Evolutionary conservation across 805 yeast genomes (phyloP).

Genomic region (Ogataea thermomethanolica): DNA sequence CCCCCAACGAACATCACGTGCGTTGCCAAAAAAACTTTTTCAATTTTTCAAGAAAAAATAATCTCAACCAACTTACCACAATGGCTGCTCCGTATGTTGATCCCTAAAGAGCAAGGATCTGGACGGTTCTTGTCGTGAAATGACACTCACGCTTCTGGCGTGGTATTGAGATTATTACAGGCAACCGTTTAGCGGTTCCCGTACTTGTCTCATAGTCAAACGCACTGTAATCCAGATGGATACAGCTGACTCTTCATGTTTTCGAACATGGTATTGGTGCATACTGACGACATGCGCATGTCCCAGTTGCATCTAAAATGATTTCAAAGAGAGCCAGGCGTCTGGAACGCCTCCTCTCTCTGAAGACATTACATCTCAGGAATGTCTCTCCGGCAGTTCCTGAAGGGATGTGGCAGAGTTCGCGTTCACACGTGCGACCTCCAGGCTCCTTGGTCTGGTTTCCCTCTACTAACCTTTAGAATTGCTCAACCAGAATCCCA

Average conservation of each 20-base stretch:
- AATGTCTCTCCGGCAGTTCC: slow-evolving; percentile 33
- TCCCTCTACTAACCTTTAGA: slow-evolving; percentile 31
- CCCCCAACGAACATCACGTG: slow-evolving; percentile 3
- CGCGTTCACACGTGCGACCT: slow-evolving; percentile 14
- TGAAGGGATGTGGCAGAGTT: slow-evolving; percentile 14
- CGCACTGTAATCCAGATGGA: slow-evolving; percentile 30
- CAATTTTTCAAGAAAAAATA: slow-evolving; percentile 2
- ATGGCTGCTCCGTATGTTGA: slow-evolving; percentile 32
- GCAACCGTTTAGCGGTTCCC: slow-evolving; percentile 21
- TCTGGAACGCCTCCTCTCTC: slow-evolving; percentile 5
- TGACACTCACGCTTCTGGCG: slow-evolving; percentile 16
- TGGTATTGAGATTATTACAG: slow-evolving; percentile 35
- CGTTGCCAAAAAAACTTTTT: slow-evolving; percentile 2
- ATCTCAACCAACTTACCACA: slow-evolving; percentile 12
- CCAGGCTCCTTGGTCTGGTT: slow-evolving; percentile 9
- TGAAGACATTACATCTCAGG: slow-evolving; percentile 22
- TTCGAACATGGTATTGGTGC: slow-evolving; percentile 29
- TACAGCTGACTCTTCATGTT: slow-evolving; percentile 24
- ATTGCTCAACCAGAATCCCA: slow-evolving; percentile 76
- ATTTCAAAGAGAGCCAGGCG: slow-evolving; percentile 33
- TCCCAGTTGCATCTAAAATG: slow-evolving; percentile 26
- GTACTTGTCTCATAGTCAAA: slow-evolving; percentile 32
- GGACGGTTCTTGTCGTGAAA: slow-evolving; percentile 11
- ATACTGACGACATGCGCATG: slow-evolving; percentile 6
- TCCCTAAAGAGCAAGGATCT: slow-evolving; percentile 7